Evolutionary conservation across 768 basidiomycete species (phyloP).

Genomic region (Boletus rubroflammeus): DNA sequence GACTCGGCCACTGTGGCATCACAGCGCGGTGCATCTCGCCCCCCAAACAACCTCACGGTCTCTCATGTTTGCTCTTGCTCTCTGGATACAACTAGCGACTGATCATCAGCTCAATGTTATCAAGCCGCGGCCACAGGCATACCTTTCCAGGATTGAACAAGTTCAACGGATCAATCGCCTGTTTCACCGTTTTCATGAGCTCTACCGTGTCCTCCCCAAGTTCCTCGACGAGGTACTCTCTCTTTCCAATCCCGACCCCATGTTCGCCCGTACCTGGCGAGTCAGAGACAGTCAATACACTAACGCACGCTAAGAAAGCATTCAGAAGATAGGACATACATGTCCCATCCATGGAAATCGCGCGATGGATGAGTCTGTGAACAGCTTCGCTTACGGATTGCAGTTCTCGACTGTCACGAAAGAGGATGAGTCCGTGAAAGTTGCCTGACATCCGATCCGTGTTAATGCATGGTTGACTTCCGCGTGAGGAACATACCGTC

Average conservation of each 20-base stretch:
- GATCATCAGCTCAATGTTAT: neutral
- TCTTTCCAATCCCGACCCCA: constrained; percentile 85
- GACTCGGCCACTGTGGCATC: neutral
- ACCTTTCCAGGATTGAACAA: constrained; percentile 86
- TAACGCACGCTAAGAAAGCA: neutral
- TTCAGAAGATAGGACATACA: constrained; percentile 41
- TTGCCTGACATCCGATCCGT: constrained; percentile 34
- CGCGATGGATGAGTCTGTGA: constrained; percentile 68
- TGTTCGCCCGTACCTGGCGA: constrained; percentile 76
- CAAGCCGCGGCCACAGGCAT: neutral
- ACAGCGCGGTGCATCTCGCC: neutral
- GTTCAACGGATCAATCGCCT: constrained; percentile 71
- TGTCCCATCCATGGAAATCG: constrained; percentile 70
- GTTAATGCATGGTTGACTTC: neutral
- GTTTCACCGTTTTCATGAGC: constrained; percentile 82
- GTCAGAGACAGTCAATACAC: neutral
- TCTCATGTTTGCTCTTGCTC: neutral
- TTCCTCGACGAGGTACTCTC: constrained; percentile 80
- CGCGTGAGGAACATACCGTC: constrained; percentile 51
- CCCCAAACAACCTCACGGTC: neutral
- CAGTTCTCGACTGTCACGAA: constrained; percentile 57
- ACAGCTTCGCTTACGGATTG: constrained; percentile 53
- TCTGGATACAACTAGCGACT: constrained; percentile 20
- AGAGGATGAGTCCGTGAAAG: constrained; percentile 50
- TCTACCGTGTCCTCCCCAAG: constrained; percentile 79